Conservation (phyloP, 2,329 filamentous ascomycete genomes). For the Scedosporium apiospermum region DNA sequence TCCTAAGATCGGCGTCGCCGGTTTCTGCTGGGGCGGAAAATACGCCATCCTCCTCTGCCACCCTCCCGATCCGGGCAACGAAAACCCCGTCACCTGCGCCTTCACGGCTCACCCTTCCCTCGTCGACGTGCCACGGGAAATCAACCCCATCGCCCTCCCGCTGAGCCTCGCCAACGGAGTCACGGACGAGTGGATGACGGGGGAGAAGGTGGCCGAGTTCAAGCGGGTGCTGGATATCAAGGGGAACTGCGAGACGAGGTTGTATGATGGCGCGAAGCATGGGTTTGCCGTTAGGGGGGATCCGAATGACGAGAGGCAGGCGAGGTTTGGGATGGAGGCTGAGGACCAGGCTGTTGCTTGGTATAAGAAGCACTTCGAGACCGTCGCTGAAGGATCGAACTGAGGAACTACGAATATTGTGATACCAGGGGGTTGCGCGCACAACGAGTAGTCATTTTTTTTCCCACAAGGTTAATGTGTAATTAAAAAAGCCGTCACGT, state of each 20-base stretch:
- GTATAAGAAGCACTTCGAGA: constrained; percentile 16
- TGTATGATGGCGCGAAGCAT: constrained; percentile 28
- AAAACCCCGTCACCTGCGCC: constrained; percentile 28
- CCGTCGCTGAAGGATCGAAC: not conserved
- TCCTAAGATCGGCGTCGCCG: constrained; percentile 37
- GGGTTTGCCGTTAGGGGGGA: constrained; percentile 28
- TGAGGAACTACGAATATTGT: not conserved
- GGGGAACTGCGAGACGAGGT: constrained; percentile 20
- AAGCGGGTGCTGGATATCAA: constrained; percentile 18
- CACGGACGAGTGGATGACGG: constrained; percentile 27
- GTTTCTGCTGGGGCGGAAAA: constrained; percentile 55
- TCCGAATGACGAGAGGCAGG: constrained; percentile 22
- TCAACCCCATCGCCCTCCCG: constrained; percentile 31
- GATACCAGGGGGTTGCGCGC: no score
- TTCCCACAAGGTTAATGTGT: not conserved
- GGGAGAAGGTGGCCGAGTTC: constrained; percentile 14
- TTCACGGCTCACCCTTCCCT: constrained; percentile 43
- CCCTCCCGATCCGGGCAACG: constrained; percentile 16
- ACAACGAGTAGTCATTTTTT: no score
- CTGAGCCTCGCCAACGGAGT: constrained; percentile 34
- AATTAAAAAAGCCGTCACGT: not conserved
- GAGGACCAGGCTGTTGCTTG: constrained; percentile 28
- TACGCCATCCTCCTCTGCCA: constrained; percentile 32
- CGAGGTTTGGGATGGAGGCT: constrained; percentile 19
- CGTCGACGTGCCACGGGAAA: constrained; percentile 33